Evolutionary conservation across 1,284 basidiomycete genomes (phyloP), one percentile per base, ranked within the genome.

Genomic region (Phylloboletellus chloephorus): DNA sequence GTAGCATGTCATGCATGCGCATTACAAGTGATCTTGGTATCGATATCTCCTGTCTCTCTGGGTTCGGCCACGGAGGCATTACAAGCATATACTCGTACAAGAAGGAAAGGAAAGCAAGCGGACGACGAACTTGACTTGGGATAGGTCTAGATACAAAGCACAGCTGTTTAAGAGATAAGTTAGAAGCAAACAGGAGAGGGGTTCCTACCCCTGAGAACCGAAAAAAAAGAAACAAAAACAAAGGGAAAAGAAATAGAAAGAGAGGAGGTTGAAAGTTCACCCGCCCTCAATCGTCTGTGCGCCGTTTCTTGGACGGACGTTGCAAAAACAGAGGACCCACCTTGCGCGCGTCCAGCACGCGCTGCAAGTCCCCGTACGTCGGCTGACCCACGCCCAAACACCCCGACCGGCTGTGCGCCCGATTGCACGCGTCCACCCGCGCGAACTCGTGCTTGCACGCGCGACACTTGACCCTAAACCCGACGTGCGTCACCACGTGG

Each of bases 341-440:
- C 49, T 58, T 60, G 43, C 49, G 48, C 30, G 61, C 53, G 16
- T 58, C 57, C 46, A 62, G 29, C 40, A 55, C 44, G 10, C 44
- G 38, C 33, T 56, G 52, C 13, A 57, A 25, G 17, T 62, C 58
- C 11, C 58, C 57, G 46, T 62, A 59, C 53, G 56, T 62, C 3
- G 60, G 60, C 17, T 61, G 53, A 16, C 58, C 58, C 20, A 62
- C 52, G 11, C 57, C 60, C 26, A 37, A 32, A 44, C 58, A 60
- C 22, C 59, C 54, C 30, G 60, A 60, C 29, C 60, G 57, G 38
- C 50, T 60, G 15, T 60, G 58, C 11, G 60, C 62, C 42, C 58
- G 61, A 44, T 64, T 60, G 20, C 61, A 64, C n/a, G 58, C 58
- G 35, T 60, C 58, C 49, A 54, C 60, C 24, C 58, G 50, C 25